Conservation (phyloP, 345 rosid genomes). For the Eutrema yunnanense region DNA sequence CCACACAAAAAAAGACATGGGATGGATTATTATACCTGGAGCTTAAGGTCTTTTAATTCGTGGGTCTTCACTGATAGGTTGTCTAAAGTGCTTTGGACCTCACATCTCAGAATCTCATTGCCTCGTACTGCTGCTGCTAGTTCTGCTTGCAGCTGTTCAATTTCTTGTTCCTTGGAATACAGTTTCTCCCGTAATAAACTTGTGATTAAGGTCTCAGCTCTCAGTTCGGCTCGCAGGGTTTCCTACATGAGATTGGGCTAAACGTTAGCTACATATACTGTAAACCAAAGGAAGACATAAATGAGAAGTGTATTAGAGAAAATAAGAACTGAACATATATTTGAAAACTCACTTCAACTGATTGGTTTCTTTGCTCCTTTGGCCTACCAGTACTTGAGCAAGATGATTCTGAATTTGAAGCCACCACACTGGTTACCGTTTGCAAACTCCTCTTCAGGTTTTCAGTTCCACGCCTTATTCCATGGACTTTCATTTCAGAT, state of each 20-base stretch:
- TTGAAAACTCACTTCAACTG: constrained; percentile 49
- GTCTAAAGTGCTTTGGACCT: constrained; percentile 67
- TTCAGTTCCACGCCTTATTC: constrained; percentile 63
- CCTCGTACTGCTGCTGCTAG: constrained; percentile 77
- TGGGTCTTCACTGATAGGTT: constrained; percentile 57
- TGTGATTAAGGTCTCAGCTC: constrained; percentile 69
- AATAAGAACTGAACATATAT: neutral
- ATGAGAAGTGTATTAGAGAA: neutral
- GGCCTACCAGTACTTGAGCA: constrained; percentile 18
- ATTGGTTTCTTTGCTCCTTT: constrained; percentile 36
- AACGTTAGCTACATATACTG: constrained; percentile 4
- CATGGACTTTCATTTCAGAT: constrained; percentile 64
- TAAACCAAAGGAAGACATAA: neutral
- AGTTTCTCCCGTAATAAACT: constrained; percentile 77
- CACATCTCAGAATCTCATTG: constrained; percentile 64
- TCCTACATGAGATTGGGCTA: constrained; percentile 40
- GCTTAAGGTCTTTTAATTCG: constrained; percentile 71
- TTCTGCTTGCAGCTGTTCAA: constrained; percentile 82
- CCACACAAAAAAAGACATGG: neutral
- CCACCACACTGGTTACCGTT: constrained; percentile 41
- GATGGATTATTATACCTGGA: constrained; percentile 47
- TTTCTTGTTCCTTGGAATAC: constrained; percentile 76
- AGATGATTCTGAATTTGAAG: constrained; percentile 33
- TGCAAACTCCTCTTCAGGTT: constrained; percentile 74
- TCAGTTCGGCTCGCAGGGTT: constrained; percentile 49